Evolutionary conservation across 2,329 filamentous ascomycete species (phyloP).

Genomic region (Neonectria ditissima): DNA sequence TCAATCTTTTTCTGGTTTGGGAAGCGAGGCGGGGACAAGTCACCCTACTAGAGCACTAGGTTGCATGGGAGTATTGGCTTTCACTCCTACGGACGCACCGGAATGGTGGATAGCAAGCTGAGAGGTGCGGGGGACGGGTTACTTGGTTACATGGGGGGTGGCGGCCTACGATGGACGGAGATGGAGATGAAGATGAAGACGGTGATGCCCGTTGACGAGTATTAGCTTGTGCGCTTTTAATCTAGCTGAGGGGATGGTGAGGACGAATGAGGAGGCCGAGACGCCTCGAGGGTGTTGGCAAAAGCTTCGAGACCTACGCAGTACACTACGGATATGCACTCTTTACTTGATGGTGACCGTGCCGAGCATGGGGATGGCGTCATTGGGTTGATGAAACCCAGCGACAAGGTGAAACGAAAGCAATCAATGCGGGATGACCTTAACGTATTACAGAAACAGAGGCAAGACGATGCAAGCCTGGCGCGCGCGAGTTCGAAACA

Average conservation of each 20-base stretch:
- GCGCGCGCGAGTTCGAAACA: conserved; percentile 8
- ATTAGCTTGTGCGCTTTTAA: conserved; percentile 4
- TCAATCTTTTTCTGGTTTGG: conserved; percentile 27
- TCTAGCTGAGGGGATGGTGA: conserved; percentile 28
- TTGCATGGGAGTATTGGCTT: neutral
- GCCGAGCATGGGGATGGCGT: neutral
- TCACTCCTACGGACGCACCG: neutral
- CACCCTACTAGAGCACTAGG: neutral
- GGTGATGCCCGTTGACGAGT: too few species aligned
- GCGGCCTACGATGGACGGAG: neutral
- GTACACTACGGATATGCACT: neutral
- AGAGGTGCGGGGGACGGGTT: neutral
- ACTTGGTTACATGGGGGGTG: neutral
- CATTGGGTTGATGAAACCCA: conserved; percentile 18
- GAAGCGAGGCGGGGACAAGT: conserved; percentile 9
- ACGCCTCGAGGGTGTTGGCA: conserved; percentile 1
- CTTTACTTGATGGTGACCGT: neutral
- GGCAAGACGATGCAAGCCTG: conserved; percentile 14
- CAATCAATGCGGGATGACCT: conserved; percentile 13
- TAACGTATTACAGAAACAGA: neutral
- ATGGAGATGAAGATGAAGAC: too few species aligned
- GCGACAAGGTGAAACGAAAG: conserved; percentile 18
- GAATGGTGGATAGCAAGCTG: neutral
- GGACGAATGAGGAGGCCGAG: conserved; percentile 14
- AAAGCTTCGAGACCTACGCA: neutral